Percentiles rank a stretch among this genome's conserved stretches.
These are phyloP conservation scores for Penicillium sp. DNA, from an alignment of 2,329 filamentous ascomycete genomes.

Conservation along the genomic window DNA sequence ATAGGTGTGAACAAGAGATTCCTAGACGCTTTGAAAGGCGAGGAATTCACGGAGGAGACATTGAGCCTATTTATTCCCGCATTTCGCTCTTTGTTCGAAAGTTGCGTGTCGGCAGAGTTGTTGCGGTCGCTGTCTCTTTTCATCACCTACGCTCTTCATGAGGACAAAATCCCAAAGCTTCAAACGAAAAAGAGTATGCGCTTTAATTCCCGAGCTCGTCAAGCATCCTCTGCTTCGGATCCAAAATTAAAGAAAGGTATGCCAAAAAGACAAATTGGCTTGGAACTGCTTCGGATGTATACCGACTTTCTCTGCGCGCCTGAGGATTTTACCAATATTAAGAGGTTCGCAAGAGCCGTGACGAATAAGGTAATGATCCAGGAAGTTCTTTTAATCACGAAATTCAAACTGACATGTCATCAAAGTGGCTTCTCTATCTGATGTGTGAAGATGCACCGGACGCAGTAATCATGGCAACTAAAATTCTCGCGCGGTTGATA, in stretches of 20 bases:
- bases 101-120: constrained; percentile 77
- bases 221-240: constrained; percentile 32
- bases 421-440: constrained; percentile 83
- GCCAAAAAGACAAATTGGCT: constrained; percentile 67
- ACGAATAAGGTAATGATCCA: constrained; percentile 72
- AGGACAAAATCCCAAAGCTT: constrained; percentile 45
- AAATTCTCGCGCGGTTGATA: constrained; percentile 78
- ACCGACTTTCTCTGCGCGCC: constrained; percentile 72
- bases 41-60: constrained; percentile 67
- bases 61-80: constrained; percentile 73
- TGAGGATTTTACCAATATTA: constrained; percentile 64
- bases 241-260: constrained; percentile 28
- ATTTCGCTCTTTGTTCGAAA: constrained; percentile 73
- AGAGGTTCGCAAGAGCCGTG: constrained; percentile 88
- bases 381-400: background rate
- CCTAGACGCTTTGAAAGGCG: constrained; percentile 83
- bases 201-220: constrained; percentile 27
- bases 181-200: constrained; percentile 45
- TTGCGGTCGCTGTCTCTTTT: constrained; percentile 85
- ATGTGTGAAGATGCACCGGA: constrained; percentile 81
- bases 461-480: constrained; percentile 74
- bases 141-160: constrained; percentile 86
- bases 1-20: constrained; percentile 83
- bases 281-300: constrained; percentile 72
- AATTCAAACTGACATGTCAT: background rate